Evolutionary conservation across 2,329 filamentous ascomycete genomes (phyloP).

Genomic region (Davidsoniella neocaledoniae): DNA sequence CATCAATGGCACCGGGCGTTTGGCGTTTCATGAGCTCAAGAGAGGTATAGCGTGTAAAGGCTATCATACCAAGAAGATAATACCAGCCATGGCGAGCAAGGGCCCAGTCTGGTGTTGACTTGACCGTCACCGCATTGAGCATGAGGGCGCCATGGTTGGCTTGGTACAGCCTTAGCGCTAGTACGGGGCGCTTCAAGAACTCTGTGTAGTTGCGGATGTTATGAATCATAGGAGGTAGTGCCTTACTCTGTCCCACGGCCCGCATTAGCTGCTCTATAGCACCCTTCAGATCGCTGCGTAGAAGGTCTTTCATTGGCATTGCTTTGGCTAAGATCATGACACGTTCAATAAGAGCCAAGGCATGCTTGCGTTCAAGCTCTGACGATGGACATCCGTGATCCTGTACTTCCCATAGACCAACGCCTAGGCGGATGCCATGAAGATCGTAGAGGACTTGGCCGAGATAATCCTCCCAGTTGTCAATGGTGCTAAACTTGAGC

Average conservation of each 20-base stretch:
- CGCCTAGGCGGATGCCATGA: slow-evolving; percentile 61
- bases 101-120: slow-evolving; percentile 44
- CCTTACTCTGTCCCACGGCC: slow-evolving; percentile 63
- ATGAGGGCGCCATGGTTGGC: slow-evolving; percentile 65
- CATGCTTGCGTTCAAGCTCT: slow-evolving; percentile 62
- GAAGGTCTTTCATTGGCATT: slow-evolving; percentile 76
- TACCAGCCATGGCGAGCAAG: slow-evolving; percentile 79
- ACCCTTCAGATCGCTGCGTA: slow-evolving; percentile 77
- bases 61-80: slow-evolving; percentile 76
- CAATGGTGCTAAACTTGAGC: slow-evolving; percentile 54
- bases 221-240: slow-evolving; percentile 64
- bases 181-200: slow-evolving; percentile 69
- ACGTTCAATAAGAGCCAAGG: slow-evolving; percentile 67
- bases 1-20: slow-evolving; percentile 63
- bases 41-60: slow-evolving; percentile 65
- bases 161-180: slow-evolving; percentile 62
- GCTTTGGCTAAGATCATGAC: slow-evolving; percentile 65
- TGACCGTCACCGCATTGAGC: slow-evolving; percentile 54
- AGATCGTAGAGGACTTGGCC: slow-evolving; percentile 73
- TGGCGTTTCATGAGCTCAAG: slow-evolving; percentile 57
- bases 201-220: slow-evolving; percentile 72
- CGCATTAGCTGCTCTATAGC: slow-evolving; percentile 90
- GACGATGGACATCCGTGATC: slow-evolving; percentile 71
- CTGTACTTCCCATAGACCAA: slow-evolving; percentile 45
- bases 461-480: slow-evolving; percentile 74